Evolutionary conservation across 345 rosid genomes (phyloP), one percentile per base, ranked within the genome.

Genomic region (Erysimum cheiranthoides): DNA sequence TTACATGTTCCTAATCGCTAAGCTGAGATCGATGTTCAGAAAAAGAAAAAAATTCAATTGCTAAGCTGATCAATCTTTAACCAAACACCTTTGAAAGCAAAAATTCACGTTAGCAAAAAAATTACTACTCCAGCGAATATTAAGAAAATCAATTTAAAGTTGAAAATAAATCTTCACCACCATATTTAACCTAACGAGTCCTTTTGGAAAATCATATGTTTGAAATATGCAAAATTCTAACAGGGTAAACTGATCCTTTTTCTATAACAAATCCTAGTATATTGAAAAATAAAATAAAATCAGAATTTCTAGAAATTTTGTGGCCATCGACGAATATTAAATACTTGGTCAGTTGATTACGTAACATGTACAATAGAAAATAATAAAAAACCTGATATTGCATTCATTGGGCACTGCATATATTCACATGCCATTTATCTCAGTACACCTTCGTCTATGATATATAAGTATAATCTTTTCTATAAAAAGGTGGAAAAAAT

Each of bases 381-480:
- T 9, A 11, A 57, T 51, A n/a, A 51, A 39, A 52, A 31, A 13
- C 11, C 69, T 68, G 74, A 68, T 39, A 68, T 60, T 60, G 63
- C 79, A 75, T 68, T 75, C 74, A 75, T 60, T 75, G 79, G 79
- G 62, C 21, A 40, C 74, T 75, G 79, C 69, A 61, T 50, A 68
- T 11, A 49, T 60, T 51, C 79, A 75, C 79, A 75, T 75, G 74
- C 69, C 31, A 75, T 60, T 68, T 68, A 56, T 17, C 8, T 70
- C 65, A 56, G 73, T 69, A 57, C 65, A 68, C 40, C 64, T 9
- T 67, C 52, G 25, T 30, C 28, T 46, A 8, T 7, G 13, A 35
- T 59, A 53, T 16, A 18, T n/a, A n/a, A n/a, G n/a, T n/a, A n/a
- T n/a, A 49, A n/a, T 27, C 11, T 52, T 49, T 54, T 35, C 13